Base-by-base conservation (phyloP, 148 eudicot species). In the Talinum fruticosum region DNA sequence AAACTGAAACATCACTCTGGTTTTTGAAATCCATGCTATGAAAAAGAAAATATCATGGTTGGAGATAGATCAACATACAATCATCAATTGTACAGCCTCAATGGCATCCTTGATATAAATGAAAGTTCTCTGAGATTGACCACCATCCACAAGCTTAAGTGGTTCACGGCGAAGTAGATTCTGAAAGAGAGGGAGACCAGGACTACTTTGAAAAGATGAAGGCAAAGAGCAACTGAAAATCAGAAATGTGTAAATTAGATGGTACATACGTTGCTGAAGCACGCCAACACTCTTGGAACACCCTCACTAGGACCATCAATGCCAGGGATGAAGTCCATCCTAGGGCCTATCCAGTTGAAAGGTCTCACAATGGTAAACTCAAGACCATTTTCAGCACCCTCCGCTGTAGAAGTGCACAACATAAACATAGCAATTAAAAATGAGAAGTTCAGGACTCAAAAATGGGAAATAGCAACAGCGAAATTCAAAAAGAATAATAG, bases 251-350 rank as follows among this genome's bases (percentile, higher is more conserved):
- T 37, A 67, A 24, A 36, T 26, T 30, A 19, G 23, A 80, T 45
- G 32, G 72, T 54, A 79, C 93, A 79, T 78, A 96, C 99, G 79
- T 93, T 93, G 84, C 99, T 96, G 80, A 96, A 96, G 87, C 99
- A 96, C 30, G 99, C 99, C 66, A 96, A 80, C 82, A 96, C 99
- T 83, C 99, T 89, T 66, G 99, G 99, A 84, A 96, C 99, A 75
- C 97, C 99, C 87, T 96, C 97, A 77, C 94, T 92, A 37, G 98
- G 98, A 74, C 99, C 97, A 84, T 96, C 99, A 77, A 96, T 89
- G 44, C 99, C 99, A 8, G 99, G 99, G 26, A 96, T 96, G 87
- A 96, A 96, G 84, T 96, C 99, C 99, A 96, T 96, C 84, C 97
- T 86, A 21, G 97, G 99, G 87, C 99, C 97, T 78, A 96, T 96